phyloP scores from a whole-genome alignment of 2,329 filamentous ascomycete species.

The Aulographum hederae region DNA sequence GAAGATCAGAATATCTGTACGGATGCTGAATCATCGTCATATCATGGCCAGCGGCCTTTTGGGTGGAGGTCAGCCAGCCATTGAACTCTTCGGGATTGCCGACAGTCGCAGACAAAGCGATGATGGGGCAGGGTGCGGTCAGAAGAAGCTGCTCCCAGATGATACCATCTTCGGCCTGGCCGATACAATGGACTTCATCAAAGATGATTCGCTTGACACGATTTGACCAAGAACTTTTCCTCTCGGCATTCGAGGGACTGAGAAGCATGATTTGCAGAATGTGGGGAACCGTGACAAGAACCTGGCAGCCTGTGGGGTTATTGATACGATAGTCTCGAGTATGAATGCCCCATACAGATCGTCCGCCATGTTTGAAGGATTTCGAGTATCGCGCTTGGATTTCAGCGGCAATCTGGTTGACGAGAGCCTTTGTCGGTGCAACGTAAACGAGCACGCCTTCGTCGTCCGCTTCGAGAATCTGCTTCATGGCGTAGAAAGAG shows the following conservation, averaged over 20 bases:
- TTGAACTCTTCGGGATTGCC: constrained; percentile 56
- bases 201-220: constrained; percentile 62
- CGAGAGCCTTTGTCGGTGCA: constrained; percentile 63
- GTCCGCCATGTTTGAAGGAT: constrained; percentile 36
- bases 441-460: constrained; percentile 61
- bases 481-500: constrained; percentile 69
- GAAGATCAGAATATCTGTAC: constrained; percentile 56
- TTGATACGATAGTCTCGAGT: constrained; percentile 61
- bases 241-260: constrained; percentile 43
- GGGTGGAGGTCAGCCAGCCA: constrained; percentile 46
- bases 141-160: constrained; percentile 65
- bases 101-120: constrained; percentile 63
- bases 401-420: constrained; percentile 71
- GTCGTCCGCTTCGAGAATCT: constrained; percentile 48
- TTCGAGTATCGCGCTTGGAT: constrained; percentile 60
- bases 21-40: constrained; percentile 51
- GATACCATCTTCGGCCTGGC: constrained; percentile 56
- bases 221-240: constrained; percentile 36
- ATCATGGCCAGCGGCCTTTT: constrained; percentile 42
- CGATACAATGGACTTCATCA: constrained; percentile 67
- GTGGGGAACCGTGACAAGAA: constrained; percentile 61
- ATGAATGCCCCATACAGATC: constrained; percentile 63
- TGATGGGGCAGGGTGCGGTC: constrained; percentile 57
- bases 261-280: constrained; percentile 65
- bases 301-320: constrained; percentile 52